A percentile compares a stretch with the other conserved stretches of the same genome.
These are phyloP conservation scores for Rhodotorula taiwanensis DNA, from an alignment of 768 basidiomycete species.

Conservation along the genomic window DNA sequence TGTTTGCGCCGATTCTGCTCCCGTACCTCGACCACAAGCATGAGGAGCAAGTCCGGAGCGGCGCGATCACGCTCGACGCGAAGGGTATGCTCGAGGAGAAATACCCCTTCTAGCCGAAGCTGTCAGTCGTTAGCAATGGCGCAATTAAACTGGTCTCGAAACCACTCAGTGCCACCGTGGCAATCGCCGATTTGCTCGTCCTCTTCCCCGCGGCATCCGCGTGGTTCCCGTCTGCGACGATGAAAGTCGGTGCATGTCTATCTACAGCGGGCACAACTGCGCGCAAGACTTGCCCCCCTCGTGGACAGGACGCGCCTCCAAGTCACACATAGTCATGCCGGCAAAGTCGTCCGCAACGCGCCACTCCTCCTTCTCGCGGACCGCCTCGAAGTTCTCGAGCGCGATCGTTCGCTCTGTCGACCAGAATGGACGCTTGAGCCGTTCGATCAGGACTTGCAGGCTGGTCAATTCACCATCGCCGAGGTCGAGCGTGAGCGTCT, in stretches of 20 bases:
- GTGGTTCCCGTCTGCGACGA: no score
- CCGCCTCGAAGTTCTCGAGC: constrained; percentile 1
- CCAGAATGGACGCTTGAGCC: constrained; percentile 11
- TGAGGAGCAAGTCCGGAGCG: constrained; percentile 43
- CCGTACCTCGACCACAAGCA: constrained; percentile 47
- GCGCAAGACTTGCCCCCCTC: not conserved
- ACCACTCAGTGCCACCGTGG: no score
- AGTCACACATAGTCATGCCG: not conserved
- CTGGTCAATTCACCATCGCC: not conserved
- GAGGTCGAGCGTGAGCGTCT: constrained; percentile 12
- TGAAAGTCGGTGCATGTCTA: not conserved
- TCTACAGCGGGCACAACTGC: constrained; percentile 3
- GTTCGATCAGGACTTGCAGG: not conserved
- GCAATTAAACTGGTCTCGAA: no score
- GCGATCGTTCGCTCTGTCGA: constrained; percentile 5
- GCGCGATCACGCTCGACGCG: constrained; percentile 23
- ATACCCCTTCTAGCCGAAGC: constrained; percentile 3
- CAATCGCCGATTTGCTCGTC: no score
- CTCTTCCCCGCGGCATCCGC: no score
- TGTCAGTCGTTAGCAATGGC: not conserved
- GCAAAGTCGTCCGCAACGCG: not conserved
- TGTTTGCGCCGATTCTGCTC: constrained; percentile 45
- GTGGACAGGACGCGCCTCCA: not conserved
- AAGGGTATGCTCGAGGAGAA: constrained; percentile 3
- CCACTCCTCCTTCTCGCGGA: constrained; percentile 4